A percentile compares a stretch with the other conserved stretches of the same genome.
These are phyloP conservation scores for Pichia pseudocactophila DNA, from an alignment of 805 yeast species.

Conservation along the genomic window DNA sequence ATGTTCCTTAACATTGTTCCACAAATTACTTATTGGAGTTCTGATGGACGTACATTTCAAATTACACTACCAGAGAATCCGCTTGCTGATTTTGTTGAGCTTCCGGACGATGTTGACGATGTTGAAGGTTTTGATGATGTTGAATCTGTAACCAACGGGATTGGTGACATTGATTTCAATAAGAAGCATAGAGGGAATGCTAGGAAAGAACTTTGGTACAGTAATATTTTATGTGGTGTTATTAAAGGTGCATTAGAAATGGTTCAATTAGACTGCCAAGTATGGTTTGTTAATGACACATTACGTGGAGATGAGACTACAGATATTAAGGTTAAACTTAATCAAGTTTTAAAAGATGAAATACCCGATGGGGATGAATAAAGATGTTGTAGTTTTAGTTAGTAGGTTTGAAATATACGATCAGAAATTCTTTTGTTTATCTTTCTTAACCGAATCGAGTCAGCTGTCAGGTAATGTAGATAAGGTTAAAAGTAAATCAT, in stretches of 20 bases:
- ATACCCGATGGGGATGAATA: constrained; percentile 92
- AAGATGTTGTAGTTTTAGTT: neutral
- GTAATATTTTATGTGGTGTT: constrained; percentile 84
- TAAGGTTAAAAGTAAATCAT: constrained; percentile 27
- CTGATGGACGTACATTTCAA: constrained; percentile 66
- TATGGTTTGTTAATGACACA: constrained; percentile 66
- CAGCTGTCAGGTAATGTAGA: constrained; percentile 30
- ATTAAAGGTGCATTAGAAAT: constrained; percentile 86
- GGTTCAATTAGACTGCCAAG: constrained; percentile 92
- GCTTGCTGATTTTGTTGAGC: constrained; percentile 87
- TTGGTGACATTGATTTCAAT: constrained; percentile 1
- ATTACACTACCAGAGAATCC: constrained; percentile 79
- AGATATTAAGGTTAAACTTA: constrained; percentile 65
- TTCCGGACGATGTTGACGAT: constrained; percentile 54
- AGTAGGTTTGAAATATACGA: neutral
- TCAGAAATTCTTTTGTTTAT: constrained; percentile 4
- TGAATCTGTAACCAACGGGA: constrained; percentile 81
- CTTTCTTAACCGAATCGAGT: constrained; percentile 7
- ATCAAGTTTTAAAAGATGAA: constrained; percentile 78
- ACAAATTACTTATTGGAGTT: constrained; percentile 54
- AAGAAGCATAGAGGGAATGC: constrained; percentile 38
- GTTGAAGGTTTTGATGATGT: constrained; percentile 40
- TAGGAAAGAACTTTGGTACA: constrained; percentile 76
- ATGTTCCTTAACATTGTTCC: constrained; percentile 82
- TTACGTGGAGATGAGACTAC: constrained; percentile 78